These are phyloP conservation scores for Claviceps spartinae DNA, from an alignment of 2,329 filamentous ascomycete species.

Conservation along the genomic window DNA sequence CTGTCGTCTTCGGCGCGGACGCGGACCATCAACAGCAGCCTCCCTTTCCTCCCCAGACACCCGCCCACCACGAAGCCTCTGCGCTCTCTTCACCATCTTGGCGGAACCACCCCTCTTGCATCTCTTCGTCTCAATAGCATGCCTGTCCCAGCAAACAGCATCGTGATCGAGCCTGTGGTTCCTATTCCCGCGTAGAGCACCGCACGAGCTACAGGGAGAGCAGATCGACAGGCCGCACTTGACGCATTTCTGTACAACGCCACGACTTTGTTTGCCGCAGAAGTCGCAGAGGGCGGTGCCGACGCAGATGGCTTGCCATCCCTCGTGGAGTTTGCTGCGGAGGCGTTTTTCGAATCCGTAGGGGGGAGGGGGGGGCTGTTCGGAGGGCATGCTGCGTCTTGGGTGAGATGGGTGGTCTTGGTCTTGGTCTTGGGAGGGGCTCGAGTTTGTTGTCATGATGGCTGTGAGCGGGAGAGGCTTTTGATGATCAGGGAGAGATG, in stretches of 20 bases:
- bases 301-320: slow-evolving; percentile 11
- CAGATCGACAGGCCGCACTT: slow-evolving; percentile 14
- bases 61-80: too few species aligned
- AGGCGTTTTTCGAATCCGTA: slow-evolving; percentile 1
- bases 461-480: not conserved
- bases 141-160: slow-evolving; percentile 9
- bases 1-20: not conserved
- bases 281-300: slow-evolving; percentile 16
- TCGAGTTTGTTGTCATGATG: not conserved
- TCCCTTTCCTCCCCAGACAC: not conserved
- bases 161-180: slow-evolving; percentile 11
- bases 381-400: not conserved
- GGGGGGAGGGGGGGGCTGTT: not conserved
- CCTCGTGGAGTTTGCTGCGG: slow-evolving; percentile 6
- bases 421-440: not conserved
- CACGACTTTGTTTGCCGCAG: slow-evolving; percentile 12
- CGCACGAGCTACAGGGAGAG: slow-evolving; percentile 8
- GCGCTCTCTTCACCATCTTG: not conserved
- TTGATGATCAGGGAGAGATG: not conserved
- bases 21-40: not conserved
- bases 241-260: slow-evolving; percentile 13
- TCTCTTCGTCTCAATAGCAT: not conserved
- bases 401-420: not conserved
- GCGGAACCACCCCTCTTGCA: too few species aligned
- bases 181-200: slow-evolving; percentile 7